phyloP scores from a whole-genome alignment of 2,329 filamentous ascomycete genomes.

The Epichloe sibirici region DNA sequence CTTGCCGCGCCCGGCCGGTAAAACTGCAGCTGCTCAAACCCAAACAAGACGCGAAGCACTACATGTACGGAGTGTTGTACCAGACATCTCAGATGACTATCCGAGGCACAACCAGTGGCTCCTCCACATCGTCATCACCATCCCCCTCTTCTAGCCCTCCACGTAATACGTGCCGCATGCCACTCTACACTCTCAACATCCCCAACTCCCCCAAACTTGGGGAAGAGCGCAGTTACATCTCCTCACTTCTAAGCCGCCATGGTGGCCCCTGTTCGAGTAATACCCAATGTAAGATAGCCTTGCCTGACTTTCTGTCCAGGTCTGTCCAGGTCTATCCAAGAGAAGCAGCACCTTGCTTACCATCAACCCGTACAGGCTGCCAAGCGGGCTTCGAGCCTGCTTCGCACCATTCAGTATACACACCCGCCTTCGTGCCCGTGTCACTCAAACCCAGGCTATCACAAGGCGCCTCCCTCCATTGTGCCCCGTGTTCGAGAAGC shows the following conservation, averaged over 20 bases:
- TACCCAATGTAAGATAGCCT: slow-evolving; percentile 21
- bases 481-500: slow-evolving; percentile 30
- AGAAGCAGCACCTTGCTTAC: neutral
- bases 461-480: slow-evolving; percentile 51
- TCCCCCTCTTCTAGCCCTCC: neutral
- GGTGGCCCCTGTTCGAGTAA: slow-evolving; percentile 18
- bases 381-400: slow-evolving; percentile 55
- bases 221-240: neutral
- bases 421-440: slow-evolving; percentile 85
- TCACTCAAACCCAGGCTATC: slow-evolving; percentile 76
- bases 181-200: neutral
- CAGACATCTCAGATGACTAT: neutral
- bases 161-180: neutral
- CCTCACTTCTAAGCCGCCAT: slow-evolving; percentile 8
- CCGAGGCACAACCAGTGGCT: neutral
- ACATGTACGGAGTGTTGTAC: neutral
- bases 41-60: neutral
- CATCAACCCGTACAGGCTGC: slow-evolving; percentile 32
- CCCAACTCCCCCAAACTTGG: neutral
- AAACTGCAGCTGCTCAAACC: neutral
- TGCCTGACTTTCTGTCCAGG: neutral
- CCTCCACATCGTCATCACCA: neutral
- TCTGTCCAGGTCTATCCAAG: too few relatives aligned
- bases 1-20: neutral
- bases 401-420: slow-evolving; percentile 82